Conservation (phyloP, 2,329 filamentous ascomycete genomes). For the Teratosphaeriaceae sp. region DNA sequence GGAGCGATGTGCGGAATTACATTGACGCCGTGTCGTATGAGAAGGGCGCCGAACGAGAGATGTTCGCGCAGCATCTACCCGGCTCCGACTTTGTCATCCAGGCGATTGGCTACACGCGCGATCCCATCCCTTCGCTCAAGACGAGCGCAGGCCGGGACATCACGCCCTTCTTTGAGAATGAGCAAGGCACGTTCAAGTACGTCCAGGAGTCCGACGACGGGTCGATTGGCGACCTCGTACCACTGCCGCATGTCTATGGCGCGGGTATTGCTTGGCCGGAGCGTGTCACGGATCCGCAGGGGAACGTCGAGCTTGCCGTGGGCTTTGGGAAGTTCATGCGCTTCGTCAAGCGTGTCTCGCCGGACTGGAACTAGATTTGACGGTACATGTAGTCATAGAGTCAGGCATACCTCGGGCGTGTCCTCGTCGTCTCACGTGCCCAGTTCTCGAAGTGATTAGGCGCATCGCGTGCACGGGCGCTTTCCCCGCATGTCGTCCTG, state of each 20-base stretch:
- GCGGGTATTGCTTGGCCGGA: slow-evolving; percentile 61
- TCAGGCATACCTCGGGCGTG: no score
- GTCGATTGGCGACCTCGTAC: slow-evolving; percentile 14
- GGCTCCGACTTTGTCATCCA: slow-evolving; percentile 49
- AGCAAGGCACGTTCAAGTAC: slow-evolving; percentile 29
- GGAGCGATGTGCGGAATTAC: slow-evolving; percentile 41
- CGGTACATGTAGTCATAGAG: no score
- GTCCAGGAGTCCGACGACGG: slow-evolving; percentile 12
- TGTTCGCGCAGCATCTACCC: slow-evolving; percentile 43
- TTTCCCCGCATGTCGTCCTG: not conserved
- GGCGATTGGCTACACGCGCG: slow-evolving; percentile 52
- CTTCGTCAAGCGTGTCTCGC: slow-evolving; percentile 50
- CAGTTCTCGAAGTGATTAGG: not conserved
- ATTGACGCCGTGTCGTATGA: slow-evolving; percentile 33
- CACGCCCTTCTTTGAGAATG: slow-evolving; percentile 40
- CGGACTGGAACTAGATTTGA: slow-evolving; percentile 42
- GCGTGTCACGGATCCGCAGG: slow-evolving; percentile 52
- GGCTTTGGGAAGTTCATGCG: slow-evolving; percentile 63
- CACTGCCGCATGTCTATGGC: slow-evolving; percentile 50
- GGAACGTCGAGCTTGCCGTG: slow-evolving; percentile 56
- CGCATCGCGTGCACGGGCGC: not conserved
- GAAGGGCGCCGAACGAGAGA: slow-evolving; percentile 43
- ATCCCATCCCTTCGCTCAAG: slow-evolving; percentile 44
- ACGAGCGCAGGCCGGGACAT: slow-evolving; percentile 26
- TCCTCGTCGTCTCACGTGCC: not conserved